Conservation (phyloP, 768 basidiomycete species). For the Suillus ampliporus region DNA sequence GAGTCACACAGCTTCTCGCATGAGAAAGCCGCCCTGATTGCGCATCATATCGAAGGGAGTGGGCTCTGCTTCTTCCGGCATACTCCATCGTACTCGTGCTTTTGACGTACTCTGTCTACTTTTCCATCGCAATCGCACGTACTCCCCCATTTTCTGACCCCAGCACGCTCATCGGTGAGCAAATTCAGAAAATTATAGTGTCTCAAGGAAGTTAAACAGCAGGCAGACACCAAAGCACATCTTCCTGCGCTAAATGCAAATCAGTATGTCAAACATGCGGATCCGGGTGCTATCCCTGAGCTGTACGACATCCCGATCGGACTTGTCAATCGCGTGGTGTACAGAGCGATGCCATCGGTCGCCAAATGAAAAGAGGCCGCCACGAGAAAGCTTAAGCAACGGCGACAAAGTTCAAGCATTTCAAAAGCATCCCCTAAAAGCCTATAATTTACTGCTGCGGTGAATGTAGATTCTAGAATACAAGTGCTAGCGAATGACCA, state of each 20-base stretch:
- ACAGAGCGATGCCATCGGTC: slow-evolving; percentile 39
- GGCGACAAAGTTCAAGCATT: neutral
- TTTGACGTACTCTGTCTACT: slow-evolving; percentile 79
- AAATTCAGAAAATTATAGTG: slow-evolving; percentile 18
- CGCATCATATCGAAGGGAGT: slow-evolving; percentile 63
- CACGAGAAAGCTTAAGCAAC: neutral
- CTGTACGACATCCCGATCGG: slow-evolving; percentile 86
- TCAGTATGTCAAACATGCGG: slow-evolving; percentile 57
- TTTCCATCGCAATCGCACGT: slow-evolving; percentile 70
- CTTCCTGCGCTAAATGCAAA: slow-evolving; percentile 46
- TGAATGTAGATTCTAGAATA: slow-evolving; percentile 2
- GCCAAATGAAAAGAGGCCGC: neutral
- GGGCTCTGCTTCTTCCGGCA: slow-evolving; percentile 82
- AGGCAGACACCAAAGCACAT: slow-evolving; percentile 61
- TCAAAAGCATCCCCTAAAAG: neutral
- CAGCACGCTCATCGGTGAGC: slow-evolving; percentile 69
- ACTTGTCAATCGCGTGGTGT: slow-evolving; percentile 77
- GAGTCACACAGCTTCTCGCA: slow-evolving; percentile 22
- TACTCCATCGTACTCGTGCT: slow-evolving; percentile 75
- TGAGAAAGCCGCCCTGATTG: slow-evolving; percentile 6
- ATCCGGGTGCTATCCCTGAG: slow-evolving; percentile 58
- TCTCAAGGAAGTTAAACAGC: slow-evolving; percentile 17
- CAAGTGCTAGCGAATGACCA: neutral
- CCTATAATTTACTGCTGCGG: slow-evolving; percentile 1
- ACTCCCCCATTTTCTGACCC: slow-evolving; percentile 76